These are phyloP conservation scores for Emericellopsis terricola DNA, from an alignment of 495 filamentous ascomycete genomes.

Conservation along the genomic window DNA sequence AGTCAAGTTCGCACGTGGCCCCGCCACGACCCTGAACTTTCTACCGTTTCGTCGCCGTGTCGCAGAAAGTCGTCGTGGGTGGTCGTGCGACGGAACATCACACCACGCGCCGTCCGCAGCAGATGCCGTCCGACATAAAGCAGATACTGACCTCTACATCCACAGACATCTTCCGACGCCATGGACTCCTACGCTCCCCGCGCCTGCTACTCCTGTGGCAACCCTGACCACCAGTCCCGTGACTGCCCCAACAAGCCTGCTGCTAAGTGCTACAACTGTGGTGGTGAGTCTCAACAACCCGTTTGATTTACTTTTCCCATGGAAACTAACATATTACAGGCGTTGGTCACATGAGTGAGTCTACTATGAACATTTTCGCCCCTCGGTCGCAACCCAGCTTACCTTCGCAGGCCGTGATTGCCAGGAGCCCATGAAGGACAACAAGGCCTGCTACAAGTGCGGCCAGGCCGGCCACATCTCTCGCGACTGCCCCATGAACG, in stretches of 20 bases:
- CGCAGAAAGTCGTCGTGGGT: no score
- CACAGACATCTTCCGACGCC: no score
- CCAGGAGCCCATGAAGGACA: conserved; percentile 68
- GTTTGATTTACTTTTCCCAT: not conserved
- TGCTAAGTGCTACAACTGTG: conserved; percentile 55
- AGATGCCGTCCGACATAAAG: no score
- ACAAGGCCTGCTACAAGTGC: conserved; percentile 90
- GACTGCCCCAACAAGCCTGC: conserved; percentile 91
- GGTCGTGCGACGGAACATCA: no score
- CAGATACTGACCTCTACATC: no score
- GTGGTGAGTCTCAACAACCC: conserved; percentile 28
- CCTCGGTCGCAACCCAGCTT: not conserved
- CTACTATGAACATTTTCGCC: conserved; percentile 3
- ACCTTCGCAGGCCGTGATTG: conserved; percentile 62
- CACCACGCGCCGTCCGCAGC: no score
- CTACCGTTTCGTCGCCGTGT: no score
- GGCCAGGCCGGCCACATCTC: conserved; percentile 77
- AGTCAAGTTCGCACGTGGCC: no score
- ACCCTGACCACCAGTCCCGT: conserved; percentile 67
- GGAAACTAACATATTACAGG: conserved; percentile 15
- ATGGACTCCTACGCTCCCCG: conserved; percentile 1
- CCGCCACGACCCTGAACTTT: no score
- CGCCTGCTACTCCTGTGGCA: conserved; percentile 23
- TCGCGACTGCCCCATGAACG: conserved; percentile 61
- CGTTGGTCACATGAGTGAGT: conserved; percentile 79